Evolutionary conservation across 441 rosid genomes (phyloP), one percentile per base, ranked within the genome.

Genomic region (Pelargonium cotyledonis): DNA sequence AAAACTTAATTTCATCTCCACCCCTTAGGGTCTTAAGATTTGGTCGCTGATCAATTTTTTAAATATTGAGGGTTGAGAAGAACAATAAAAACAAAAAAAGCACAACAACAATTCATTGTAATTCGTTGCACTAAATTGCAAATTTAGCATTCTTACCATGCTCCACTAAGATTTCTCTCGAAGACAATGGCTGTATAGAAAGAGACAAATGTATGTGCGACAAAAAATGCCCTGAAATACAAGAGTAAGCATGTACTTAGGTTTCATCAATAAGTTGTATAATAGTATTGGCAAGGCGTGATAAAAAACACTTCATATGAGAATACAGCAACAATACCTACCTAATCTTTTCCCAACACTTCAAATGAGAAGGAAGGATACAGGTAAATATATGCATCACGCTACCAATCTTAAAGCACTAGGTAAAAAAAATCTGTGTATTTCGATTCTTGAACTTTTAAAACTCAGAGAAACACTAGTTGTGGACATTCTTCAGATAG

Each of bases 221-320:
- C 64, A 76, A 67, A 0, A 83, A 74, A 69, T 71, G 77, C 62
- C 89, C 93, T 84, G 82, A 65, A 70, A 72, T 40, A 19, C 0
- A 35, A 62, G 65, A 11, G 43, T 67, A n/a, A 55, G 64, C 11
- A 2, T 51, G 46, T 23, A 1, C n/a, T 75, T 43, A 76, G 68
- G 62, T 70, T 60, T 57, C 47, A 16, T 29, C 18, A 57, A 31
- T 5, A 5, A 66, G 62, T 23, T 26, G n/a, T 35, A 31, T 11
- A 14, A 12, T 49, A 11, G 15, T 49, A 40, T 60, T 55, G 47
- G 5, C 15, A 21, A 12, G 63, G 68, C 11, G 23, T 38, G 60
- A 29, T 15, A 31, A 47, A 26, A 31, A 14, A 70, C 57, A 40
- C 23, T n/a, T 11, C 8, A 62, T 2, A 43, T 14, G n/a, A 44